Conservation (phyloP, 495 filamentous ascomycete species). For the Penicillium taxi region DNA sequence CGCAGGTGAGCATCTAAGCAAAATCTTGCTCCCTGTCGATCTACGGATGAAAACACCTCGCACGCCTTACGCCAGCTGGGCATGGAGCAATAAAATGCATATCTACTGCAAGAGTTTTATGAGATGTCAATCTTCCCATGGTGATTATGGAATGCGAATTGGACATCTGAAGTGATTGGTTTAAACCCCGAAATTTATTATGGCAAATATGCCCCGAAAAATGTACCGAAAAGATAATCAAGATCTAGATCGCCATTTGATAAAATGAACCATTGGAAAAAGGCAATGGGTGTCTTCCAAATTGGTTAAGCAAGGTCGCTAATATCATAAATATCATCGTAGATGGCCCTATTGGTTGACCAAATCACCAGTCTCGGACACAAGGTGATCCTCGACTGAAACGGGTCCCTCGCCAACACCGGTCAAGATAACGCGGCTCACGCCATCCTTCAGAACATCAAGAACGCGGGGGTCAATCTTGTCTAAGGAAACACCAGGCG, state of each 20-base stretch:
- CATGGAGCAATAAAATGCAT: too few species aligned
- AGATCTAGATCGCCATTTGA: conserved; percentile 14
- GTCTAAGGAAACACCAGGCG: conserved; percentile 39
- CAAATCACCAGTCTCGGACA: conserved; percentile 60
- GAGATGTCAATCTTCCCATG: background rate
- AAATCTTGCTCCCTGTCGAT: too few species aligned
- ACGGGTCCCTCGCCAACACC: conserved; percentile 84
- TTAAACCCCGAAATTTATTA: conserved; percentile 1
- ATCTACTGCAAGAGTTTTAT: too few species aligned
- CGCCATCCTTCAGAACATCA: conserved; percentile 60
- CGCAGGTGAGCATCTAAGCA: too few species aligned
- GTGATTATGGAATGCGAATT: background rate
- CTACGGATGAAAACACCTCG: too few species aligned
- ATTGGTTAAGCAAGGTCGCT: conserved; percentile 8
- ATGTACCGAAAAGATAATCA: conserved; percentile 13
- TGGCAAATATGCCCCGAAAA: conserved; percentile 1
- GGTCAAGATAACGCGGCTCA: conserved; percentile 83
- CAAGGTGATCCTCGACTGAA: conserved; percentile 67
- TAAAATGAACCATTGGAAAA: conserved; percentile 11
- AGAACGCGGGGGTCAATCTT: conserved; percentile 50
- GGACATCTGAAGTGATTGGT: conserved; percentile 13
- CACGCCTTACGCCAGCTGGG: too few species aligned
- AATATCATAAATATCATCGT: conserved; percentile 10
- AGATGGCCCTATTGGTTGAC: conserved; percentile 21
- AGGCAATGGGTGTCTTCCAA: conserved; percentile 20